A percentile compares a stretch with the other conserved stretches of the same genome.
These are phyloP conservation scores for Linanthus parryae DNA, from an alignment of 148 eudicot genomes.

Conservation along the genomic window DNA sequence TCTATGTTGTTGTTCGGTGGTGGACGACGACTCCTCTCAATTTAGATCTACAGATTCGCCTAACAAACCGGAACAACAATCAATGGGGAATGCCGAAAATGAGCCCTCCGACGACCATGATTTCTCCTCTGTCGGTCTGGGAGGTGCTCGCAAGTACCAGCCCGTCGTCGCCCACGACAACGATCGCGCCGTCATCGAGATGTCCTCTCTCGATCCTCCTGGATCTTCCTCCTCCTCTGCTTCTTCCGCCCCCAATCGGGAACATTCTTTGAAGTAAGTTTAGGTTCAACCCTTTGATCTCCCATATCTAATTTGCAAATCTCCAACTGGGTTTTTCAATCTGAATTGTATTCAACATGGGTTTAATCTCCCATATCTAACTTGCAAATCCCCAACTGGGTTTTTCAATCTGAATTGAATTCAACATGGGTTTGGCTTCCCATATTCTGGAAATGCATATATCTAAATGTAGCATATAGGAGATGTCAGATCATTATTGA, in stretches of 20 bases:
- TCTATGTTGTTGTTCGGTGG: no score
- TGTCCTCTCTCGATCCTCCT: slow-evolving; percentile 39
- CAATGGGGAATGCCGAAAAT: slow-evolving; percentile 30
- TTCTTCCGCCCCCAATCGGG: slow-evolving; percentile 2
- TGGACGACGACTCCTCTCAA: not conserved
- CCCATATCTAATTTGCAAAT: not conserved
- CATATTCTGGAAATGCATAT: not conserved
- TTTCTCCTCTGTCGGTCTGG: slow-evolving; percentile 10
- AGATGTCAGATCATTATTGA: no score
- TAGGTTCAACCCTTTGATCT: not conserved
- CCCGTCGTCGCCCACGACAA: slow-evolving; percentile 39
- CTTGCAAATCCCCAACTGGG: not conserved
- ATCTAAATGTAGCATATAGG: not conserved
- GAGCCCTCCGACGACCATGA: slow-evolving; percentile 22
- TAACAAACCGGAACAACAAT: not conserved
- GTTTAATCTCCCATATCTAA: not conserved
- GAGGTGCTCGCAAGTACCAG: slow-evolving; percentile 26
- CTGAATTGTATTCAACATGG: not conserved
- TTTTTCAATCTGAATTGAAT: not conserved
- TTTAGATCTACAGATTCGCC: slow-evolving; percentile 6
- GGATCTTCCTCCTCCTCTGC: slow-evolving; percentile 28
- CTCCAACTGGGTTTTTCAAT: not conserved
- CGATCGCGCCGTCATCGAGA: slow-evolving; percentile 43
- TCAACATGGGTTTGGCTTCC: no score
- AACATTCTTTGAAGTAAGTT: slow-evolving; percentile 13